These are phyloP conservation scores for Pythium dissimile DNA, from an alignment of 352 stramenopile genomes.

Conservation along the genomic window DNA sequence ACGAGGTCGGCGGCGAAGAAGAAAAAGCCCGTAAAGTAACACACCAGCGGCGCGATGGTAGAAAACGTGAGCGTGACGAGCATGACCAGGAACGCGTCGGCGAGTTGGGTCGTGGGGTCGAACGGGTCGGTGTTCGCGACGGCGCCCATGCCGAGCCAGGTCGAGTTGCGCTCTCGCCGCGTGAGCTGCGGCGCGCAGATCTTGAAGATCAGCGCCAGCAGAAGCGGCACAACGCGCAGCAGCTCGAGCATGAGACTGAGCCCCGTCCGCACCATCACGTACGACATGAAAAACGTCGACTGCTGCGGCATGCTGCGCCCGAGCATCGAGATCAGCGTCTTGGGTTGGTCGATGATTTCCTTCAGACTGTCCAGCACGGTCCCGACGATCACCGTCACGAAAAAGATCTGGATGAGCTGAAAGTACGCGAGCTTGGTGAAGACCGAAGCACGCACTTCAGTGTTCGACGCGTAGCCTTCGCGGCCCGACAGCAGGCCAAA, in stretches of 20 bases:
- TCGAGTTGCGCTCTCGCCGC: constrained; percentile 42
- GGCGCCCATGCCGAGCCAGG: constrained; percentile 53
- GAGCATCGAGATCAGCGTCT: constrained; percentile 65
- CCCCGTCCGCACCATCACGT: constrained; percentile 68
- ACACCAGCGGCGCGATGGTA: constrained; percentile 71
- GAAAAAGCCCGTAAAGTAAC: constrained; percentile 72
- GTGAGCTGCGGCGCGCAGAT: constrained; percentile 64
- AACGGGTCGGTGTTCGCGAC: constrained; percentile 52
- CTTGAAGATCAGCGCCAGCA: constrained; percentile 44
- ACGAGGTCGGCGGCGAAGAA: constrained; percentile 66
- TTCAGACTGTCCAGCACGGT: constrained; percentile 73
- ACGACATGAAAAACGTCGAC: constrained; percentile 85
- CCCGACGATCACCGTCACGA: constrained; percentile 72
- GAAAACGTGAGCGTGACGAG: constrained; percentile 78
- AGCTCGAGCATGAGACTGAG: constrained; percentile 59
- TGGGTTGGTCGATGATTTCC: constrained; percentile 68
- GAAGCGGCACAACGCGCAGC: constrained; percentile 49
- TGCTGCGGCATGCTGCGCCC: constrained; percentile 73
- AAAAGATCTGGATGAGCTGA: constrained; percentile 82
- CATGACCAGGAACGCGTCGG: constrained; percentile 64
- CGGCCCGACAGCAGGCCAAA: constrained; percentile 61
- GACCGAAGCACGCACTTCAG: constrained; percentile 53
- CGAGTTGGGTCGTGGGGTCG: constrained; percentile 52
- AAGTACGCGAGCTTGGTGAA: constrained; percentile 83
- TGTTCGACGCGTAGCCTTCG: constrained; percentile 68